Conservation (phyloP, 345 rosid genomes). For the Lumnitzera littorea region DNA sequence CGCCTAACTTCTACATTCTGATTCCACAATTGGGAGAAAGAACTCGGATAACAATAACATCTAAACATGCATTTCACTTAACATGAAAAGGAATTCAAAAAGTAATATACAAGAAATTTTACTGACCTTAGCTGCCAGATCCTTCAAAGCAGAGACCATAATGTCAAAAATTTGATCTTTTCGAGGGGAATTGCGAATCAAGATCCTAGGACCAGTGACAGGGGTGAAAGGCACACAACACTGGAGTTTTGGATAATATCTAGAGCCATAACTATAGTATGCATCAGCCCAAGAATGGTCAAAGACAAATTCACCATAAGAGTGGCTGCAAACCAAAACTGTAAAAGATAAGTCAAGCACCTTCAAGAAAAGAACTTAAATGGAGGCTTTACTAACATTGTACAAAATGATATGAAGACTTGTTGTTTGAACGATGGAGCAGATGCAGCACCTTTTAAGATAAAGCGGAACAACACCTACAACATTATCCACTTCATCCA, state of each 20-base stretch:
- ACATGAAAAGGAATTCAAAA: too few species aligned
- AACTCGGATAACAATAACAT: too few species aligned
- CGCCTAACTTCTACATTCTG: too few species aligned
- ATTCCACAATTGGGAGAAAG: too few species aligned
- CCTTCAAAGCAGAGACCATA: conserved; percentile 58
- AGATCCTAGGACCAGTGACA: conserved; percentile 86
- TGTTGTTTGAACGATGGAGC: conserved; percentile 9
- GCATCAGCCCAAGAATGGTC: conserved; percentile 98
- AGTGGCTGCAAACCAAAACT: conserved; percentile 55
- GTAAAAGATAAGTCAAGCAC: conserved; percentile 18
- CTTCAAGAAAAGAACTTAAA: background rate
- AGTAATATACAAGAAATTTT: background rate
- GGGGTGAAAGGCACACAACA: conserved; percentile 98
- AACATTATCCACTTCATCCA: conserved; percentile 56
- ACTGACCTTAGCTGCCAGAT: conserved; percentile 59
- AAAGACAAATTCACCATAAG: conserved; percentile 93
- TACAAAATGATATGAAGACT: conserved; percentile 7
- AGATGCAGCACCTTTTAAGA: conserved; percentile 71
- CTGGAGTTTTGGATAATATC: conserved; percentile 94
- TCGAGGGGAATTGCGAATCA: conserved; percentile 44
- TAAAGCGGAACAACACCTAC: conserved; percentile 90
- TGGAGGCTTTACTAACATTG: conserved; percentile 6
- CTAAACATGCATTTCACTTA: too few species aligned
- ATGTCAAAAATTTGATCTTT: conserved; percentile 71
- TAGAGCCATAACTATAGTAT: conserved; percentile 67